phyloP scores from a whole-genome alignment of 164 flowering plant species.

The Vitis labrusca region DNA sequence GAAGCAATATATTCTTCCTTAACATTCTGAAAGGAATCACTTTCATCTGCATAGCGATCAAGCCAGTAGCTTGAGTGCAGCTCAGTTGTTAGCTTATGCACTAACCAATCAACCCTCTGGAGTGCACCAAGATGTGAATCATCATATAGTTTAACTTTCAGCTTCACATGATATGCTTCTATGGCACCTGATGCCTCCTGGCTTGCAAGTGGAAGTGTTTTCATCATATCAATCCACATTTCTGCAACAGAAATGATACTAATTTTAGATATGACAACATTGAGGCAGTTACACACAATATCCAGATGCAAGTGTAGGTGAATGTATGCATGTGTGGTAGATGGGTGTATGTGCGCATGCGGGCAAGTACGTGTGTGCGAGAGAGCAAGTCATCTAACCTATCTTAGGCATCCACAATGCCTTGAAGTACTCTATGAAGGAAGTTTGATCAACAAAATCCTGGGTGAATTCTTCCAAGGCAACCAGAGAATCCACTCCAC shows the following conservation, averaged over 20 bases:
- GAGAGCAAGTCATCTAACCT: slow-evolving; percentile 47
- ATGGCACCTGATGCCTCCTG: slow-evolving; percentile 92
- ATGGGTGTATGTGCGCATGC: not conserved
- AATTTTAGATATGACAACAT: not conserved
- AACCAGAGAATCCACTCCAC: slow-evolving; percentile 41
- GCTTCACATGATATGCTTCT: slow-evolving; percentile 91
- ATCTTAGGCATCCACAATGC: slow-evolving; percentile 89
- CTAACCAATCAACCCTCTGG: slow-evolving; percentile 96
- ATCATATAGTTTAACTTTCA: slow-evolving; percentile 77
- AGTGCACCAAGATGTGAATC: slow-evolving; percentile 89
- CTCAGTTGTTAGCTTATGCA: slow-evolving; percentile 89
- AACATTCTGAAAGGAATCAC: slow-evolving; percentile 77
- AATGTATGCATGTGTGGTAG: not conserved
- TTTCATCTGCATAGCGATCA: slow-evolving; percentile 89
- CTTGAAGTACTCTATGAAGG: slow-evolving; percentile 80
- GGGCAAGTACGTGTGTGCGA: not conserved
- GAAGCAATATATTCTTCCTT: slow-evolving; percentile 87
- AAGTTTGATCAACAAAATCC: slow-evolving; percentile 89
- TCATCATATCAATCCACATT: slow-evolving; percentile 91
- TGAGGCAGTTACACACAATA: not conserved
- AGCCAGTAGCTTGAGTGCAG: slow-evolving; percentile 94
- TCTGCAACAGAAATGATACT: slow-evolving; percentile 30
- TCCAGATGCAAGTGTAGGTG: too few species aligned
- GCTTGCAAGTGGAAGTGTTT: slow-evolving; percentile 79
- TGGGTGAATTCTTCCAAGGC: slow-evolving; percentile 60